Conservation (phyloP, 2,329 filamentous ascomycete species). For the Talaromyces atroroseus region DNA sequence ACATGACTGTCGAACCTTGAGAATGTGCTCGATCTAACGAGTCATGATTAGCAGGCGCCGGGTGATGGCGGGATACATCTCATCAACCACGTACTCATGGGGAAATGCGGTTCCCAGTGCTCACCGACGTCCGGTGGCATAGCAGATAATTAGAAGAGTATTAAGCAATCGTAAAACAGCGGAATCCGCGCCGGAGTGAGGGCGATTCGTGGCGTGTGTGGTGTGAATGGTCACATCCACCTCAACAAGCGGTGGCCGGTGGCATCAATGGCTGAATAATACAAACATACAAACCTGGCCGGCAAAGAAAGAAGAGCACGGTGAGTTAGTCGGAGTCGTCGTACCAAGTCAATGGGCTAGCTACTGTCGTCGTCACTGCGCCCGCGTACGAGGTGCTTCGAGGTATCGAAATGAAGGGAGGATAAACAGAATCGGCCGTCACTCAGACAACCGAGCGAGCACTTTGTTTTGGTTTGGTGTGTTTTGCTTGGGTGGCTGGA, state of each 20-base stretch:
- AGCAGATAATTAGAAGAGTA: constrained; percentile 15
- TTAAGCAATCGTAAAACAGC: not conserved
- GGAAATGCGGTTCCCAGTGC: constrained; percentile 16
- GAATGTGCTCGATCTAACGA: constrained; percentile 31
- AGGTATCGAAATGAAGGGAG: constrained; percentile 21
- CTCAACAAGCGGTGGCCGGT: constrained; percentile 18
- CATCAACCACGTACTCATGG: constrained; percentile 15
- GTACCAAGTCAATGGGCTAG: constrained; percentile 13
- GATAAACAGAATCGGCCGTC: constrained; percentile 38
- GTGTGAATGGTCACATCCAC: constrained; percentile 25
- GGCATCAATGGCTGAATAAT: constrained; percentile 8
- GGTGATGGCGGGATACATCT: constrained; percentile 6
- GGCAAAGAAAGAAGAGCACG: not conserved
- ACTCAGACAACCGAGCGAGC: constrained; percentile 34
- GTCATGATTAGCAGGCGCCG: constrained; percentile 11
- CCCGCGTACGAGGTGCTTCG: constrained; percentile 16
- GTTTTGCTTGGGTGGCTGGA: constrained; percentile 16
- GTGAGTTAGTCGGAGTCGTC: not conserved
- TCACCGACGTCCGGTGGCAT: constrained; percentile 33
- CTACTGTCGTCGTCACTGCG: constrained; percentile 18
- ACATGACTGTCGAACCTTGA: constrained; percentile 32
- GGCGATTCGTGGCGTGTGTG: constrained; percentile 23
- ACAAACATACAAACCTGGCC: constrained; percentile 5
- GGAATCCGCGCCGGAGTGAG: constrained; percentile 6
- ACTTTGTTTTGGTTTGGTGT: constrained; percentile 22